A percentile compares a stretch with the other conserved stretches of the same genome.
Conservation (phyloP, 2,329 filamentous ascomycete genomes). For the Sporothrix phasma region DNA sequence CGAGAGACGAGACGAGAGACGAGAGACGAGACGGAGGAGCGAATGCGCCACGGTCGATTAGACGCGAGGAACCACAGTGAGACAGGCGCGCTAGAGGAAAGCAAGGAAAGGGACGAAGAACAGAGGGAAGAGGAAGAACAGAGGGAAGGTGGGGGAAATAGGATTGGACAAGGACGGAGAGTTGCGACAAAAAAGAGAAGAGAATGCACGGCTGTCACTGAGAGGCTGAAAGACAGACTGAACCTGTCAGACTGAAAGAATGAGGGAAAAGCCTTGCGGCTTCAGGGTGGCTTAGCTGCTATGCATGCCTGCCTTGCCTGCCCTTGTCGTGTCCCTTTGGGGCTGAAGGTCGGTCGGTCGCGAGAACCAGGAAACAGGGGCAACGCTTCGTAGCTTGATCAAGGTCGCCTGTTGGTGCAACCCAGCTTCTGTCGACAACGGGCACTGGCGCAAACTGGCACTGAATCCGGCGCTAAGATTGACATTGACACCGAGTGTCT, state of each 20-base stretch:
- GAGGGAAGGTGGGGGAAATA: not conserved
- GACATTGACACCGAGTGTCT: no score
- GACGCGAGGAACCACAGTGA: not conserved
- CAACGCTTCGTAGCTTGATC: no score
- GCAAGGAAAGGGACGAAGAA: not conserved
- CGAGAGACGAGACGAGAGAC: no score
- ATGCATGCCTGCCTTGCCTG: not conserved
- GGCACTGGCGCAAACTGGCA: no score
- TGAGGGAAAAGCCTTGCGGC: not conserved
- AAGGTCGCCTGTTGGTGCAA: not conserved
- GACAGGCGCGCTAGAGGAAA: not conserved
- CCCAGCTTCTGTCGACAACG: not conserved
- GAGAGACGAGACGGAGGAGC: not conserved
- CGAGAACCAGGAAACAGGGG: not conserved
- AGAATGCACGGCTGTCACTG: not conserved
- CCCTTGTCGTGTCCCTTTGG: not conserved
- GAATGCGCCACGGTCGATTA: not conserved
- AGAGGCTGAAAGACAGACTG: no score
- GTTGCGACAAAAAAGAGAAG: no score
- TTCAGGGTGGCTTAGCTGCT: constrained; percentile 3
- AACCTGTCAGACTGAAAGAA: no score
- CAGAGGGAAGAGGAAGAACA: not conserved
- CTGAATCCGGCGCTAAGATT: no score
- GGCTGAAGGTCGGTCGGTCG: not conserved
- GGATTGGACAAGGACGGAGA: not conserved